Evolutionary conservation across 1,284 basidiomycete genomes (phyloP), one percentile per base, ranked within the genome.

Genomic region (Cryptococcus maquisensis): DNA sequence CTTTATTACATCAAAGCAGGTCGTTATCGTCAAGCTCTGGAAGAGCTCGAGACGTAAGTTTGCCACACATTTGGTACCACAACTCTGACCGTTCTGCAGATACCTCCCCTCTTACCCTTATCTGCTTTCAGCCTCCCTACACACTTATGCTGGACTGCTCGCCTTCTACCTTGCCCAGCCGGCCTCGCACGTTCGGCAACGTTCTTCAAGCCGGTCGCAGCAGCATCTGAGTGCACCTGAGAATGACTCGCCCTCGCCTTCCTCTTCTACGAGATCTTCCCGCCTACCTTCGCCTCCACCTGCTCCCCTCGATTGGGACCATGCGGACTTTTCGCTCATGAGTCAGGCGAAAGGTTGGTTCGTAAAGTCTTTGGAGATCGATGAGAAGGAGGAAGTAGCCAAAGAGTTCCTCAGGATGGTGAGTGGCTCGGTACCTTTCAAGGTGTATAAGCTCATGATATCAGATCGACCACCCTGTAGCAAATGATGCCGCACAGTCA

Each of bases 41-140:
- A 90, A 56, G 88, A 94, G 68, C 77, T 94, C 13, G 89, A 92
- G 67, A 79, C 91, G n/a, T n/a, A n/a, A n/a, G n/a, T n/a, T n/a
- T n/a, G n/a, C n/a, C n/a, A n/a, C n/a, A n/a, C n/a, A n/a, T n/a
- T n/a, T n/a, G n/a, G n/a, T n/a, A n/a, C n/a, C n/a, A n/a, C n/a
- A n/a, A n/a, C n/a, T n/a, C n/a, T n/a, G n/a, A n/a, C n/a, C n/a
- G n/a, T n/a, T n/a, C n/a, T n/a, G n/a, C n/a, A n/a, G n/a, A 88
- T 93, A 88, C 69, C 80, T 94, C 12, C 85, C 88, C 0, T 86
- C 87, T 1, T 86, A 87, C 69, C 91, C 91, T 0, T 94, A 86
- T 76, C 84, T 86, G 66, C 86, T 90, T 59, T 88, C 89, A 56
- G 81, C 86, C 2, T 76, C 84, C 2, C 78, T 94, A 37, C 88